Base-by-base conservation (phyloP, 2,329 filamentous ascomycete species). In the Calcarisporium arbuscula region DNA sequence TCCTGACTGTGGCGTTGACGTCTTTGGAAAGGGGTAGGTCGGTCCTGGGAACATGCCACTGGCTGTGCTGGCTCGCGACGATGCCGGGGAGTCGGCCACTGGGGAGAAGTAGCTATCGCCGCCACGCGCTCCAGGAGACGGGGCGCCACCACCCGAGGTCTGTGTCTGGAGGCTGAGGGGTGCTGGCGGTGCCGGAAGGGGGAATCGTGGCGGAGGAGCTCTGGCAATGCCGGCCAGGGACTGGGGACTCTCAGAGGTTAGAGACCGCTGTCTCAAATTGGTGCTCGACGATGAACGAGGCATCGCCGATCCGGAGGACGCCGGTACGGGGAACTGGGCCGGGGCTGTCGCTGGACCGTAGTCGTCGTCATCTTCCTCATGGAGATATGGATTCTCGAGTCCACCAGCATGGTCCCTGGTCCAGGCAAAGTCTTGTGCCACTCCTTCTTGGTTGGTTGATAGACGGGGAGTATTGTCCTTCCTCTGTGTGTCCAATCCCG, bases 71-170 rank as follows among this genome's bases (percentile, higher is more conserved):
- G 83, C 82, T 32, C 85, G 74, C 17, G 82, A 82, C 11, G 82
- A 86, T 28, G 79, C 78, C 8, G 85, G 85, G 1, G 85, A 87
- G 35, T 95, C 89, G 21, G 72, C 74, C 3, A 82, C 74, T 1
- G 92, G 92, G 1, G 90, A 96, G 60, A 98, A 98, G 61, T 95
- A 96, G 4, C 89, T 95, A 39, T 88, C 86, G n/a, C 69, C 75
- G 22, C 66, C 68, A 33, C 75, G 70, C 15, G 75, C 67, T 18
- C 69, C 66, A 2, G 85, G 82, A 11, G 83, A 85, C 34, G 61
- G 58, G 32, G 68, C 60, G 29, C 64, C 54, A 14, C 52, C 49
- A 14, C 51, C 44, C n/a, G n/a, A n/a, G 31, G 10, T 34, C 43
- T 71, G 65, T 1, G 74, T 80, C 50, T 90, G 84, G 18, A 95